phyloP scores from a whole-genome alignment of 1,139 yeast species.

The Saccharomyces hybrid region DNA sequence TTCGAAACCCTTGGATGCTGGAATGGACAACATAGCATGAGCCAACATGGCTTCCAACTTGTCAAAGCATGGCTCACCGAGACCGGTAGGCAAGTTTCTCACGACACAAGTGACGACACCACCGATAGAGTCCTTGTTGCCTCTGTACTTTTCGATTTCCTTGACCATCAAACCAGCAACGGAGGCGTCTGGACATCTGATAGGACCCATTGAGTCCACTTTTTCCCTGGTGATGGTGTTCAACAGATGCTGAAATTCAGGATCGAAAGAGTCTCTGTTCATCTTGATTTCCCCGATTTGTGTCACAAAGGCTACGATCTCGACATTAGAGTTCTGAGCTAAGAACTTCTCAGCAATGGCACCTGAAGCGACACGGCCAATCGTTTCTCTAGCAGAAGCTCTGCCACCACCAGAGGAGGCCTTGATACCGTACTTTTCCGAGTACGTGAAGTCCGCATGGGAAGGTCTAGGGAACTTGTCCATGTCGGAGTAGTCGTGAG shows the following conservation, averaged over 20 bases:
- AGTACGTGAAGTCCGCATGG: conserved; percentile 94
- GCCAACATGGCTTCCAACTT: conserved; percentile 91
- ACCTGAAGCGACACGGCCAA: conserved; percentile 98
- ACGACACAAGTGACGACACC: conserved; percentile 97
- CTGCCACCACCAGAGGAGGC: conserved; percentile 97
- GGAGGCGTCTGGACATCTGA: conserved; percentile 80
- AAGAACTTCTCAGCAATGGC: conserved; percentile 94
- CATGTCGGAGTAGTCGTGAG: conserved; percentile 90
- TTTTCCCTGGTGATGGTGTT: conserved; percentile 76
- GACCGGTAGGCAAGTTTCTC: conserved; percentile 85
- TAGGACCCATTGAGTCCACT: conserved; percentile 82
- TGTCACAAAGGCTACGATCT: conserved; percentile 92
- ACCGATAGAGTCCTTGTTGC: conserved; percentile 86
- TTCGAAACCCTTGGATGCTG: conserved; percentile 97
- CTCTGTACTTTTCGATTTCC: conserved; percentile 81
- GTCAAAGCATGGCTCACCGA: conserved; percentile 97
- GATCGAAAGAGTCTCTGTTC: conserved; percentile 62
- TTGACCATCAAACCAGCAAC: conserved; percentile 76
- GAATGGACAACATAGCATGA: conserved; percentile 95
- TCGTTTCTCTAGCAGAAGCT: conserved; percentile 94
- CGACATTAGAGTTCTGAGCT: conserved; percentile 68
- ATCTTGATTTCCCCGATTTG: conserved; percentile 77
- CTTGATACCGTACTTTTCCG: conserved; percentile 82
- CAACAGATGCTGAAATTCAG: conserved; percentile 57
- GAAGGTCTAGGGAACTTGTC: conserved; percentile 95